phyloP scores from a whole-genome alignment of 2,329 filamentous ascomycete species.

The Pseudocercospora fuligena region DNA sequence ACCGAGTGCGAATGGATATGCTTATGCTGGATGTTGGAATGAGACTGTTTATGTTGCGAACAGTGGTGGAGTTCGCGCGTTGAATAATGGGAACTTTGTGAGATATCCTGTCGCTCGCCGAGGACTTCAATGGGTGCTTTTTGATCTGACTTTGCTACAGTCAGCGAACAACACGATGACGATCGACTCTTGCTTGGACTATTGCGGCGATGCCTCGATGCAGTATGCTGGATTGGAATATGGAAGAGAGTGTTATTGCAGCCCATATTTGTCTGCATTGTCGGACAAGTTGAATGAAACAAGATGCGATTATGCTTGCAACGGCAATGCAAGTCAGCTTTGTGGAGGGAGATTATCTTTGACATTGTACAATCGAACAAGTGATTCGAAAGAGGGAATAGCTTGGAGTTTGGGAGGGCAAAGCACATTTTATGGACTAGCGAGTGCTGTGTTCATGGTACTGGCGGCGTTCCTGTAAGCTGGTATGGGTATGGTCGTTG shows the following conservation, averaged over 20 bases:
- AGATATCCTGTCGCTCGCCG: constrained; percentile 4
- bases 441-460: not conserved
- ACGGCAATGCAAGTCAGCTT: constrained; percentile 56
- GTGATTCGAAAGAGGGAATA: constrained; percentile 25
- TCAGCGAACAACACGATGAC: constrained; percentile 55
- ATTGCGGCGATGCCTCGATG: constrained; percentile 49
- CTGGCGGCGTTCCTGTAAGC: constrained; percentile 23
- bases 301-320: constrained; percentile 58
- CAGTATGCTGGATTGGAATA: constrained; percentile 62
- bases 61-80: constrained; percentile 51
- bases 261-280: constrained; percentile 54
- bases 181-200: constrained; percentile 56
- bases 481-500: too few relatives aligned
- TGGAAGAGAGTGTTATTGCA: constrained; percentile 65
- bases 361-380: constrained; percentile 39
- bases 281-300: constrained; percentile 53
- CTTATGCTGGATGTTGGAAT: constrained; percentile 63
- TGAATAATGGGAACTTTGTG: constrained; percentile 52
- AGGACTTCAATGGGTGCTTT: too few relatives aligned
- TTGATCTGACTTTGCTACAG: constrained; percentile 18
- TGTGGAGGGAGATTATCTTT: constrained; percentile 59
- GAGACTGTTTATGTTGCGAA: constrained; percentile 54
- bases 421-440: constrained; percentile 23
- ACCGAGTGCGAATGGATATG: constrained; percentile 44
- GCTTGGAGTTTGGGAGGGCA: constrained; percentile 27